Evolutionary conservation across 352 stramenopile species (phyloP).

Genomic region (Pythium oligandrum): DNA sequence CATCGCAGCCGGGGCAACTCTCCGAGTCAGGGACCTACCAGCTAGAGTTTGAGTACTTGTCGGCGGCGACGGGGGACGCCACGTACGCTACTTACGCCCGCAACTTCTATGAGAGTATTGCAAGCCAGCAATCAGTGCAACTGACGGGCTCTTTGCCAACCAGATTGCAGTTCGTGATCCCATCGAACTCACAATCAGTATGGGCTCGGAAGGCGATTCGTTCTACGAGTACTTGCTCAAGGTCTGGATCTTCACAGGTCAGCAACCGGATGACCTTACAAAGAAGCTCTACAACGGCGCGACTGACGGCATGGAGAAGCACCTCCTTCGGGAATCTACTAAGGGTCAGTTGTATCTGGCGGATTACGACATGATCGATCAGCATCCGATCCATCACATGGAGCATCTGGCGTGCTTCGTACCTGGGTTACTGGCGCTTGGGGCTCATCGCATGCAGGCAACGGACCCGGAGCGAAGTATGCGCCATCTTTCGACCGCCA

Average conservation of each 20-base stretch:
- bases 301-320: slow-evolving; percentile 90
- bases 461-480: slow-evolving; percentile 56
- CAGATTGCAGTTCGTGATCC: slow-evolving; percentile 44
- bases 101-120: slow-evolving; percentile 46
- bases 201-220: slow-evolving; percentile 94
- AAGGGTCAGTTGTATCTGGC: slow-evolving; percentile 50
- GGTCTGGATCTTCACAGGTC: slow-evolving; percentile 86
- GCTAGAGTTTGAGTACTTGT: slow-evolving; percentile 81
- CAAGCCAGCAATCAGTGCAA: slow-evolving; percentile 30
- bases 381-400: slow-evolving; percentile 73
- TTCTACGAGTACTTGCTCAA: slow-evolving; percentile 99
- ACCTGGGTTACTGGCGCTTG: slow-evolving; percentile 90
- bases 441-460: slow-evolving; percentile 19
- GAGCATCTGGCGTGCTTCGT: slow-evolving; percentile 98
- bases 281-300: slow-evolving; percentile 91
- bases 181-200: slow-evolving; percentile 42
- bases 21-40: slow-evolving; percentile 85
- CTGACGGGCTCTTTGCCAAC: slow-evolving; percentile 87
- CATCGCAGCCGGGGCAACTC: slow-evolving; percentile 27
- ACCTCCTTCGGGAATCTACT: slow-evolving; percentile 78
- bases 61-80: slow-evolving; percentile 60
- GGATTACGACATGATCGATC: slow-evolving; percentile 35
- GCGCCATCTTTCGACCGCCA: slow-evolving; percentile 80
- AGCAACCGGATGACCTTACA: slow-evolving; percentile 15
- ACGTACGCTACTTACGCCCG: slow-evolving; percentile 69